Conservation (phyloP, 2,329 filamentous ascomycete species). For the Aurifilum marmelostoma region DNA sequence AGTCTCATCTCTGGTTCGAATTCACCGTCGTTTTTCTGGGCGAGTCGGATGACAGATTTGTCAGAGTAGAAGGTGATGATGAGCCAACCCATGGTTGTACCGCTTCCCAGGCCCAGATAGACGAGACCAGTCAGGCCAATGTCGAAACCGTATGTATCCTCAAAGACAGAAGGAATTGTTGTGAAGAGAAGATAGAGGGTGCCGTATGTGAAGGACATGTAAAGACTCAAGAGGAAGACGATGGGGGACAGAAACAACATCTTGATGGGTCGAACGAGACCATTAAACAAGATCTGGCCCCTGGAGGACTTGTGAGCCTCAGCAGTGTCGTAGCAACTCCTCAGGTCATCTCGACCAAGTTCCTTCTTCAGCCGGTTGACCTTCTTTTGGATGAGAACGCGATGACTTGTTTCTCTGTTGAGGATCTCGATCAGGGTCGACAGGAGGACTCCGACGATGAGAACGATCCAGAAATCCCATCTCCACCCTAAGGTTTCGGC, state of each 20-base stretch:
- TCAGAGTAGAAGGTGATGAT: constrained; percentile 42
- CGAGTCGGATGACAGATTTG: constrained; percentile 43
- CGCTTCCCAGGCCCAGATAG: constrained; percentile 52
- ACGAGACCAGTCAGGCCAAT: constrained; percentile 51
- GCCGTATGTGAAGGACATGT: constrained; percentile 56
- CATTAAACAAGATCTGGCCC: constrained; percentile 36
- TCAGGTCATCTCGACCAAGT: constrained; percentile 48
- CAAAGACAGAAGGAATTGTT: constrained; percentile 55
- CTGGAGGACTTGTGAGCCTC: constrained; percentile 33
- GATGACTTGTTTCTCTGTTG: constrained; percentile 52
- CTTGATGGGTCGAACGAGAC: constrained; percentile 31
- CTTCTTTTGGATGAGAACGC: constrained; percentile 56
- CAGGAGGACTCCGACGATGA: constrained; percentile 48
- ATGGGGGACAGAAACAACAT: constrained; percentile 55
- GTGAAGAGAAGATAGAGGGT: constrained; percentile 59
- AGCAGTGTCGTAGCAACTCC: constrained; percentile 49
- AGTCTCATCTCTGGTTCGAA: constrained; percentile 44
- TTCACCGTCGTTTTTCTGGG: constrained; percentile 42
- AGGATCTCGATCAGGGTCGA: constrained; percentile 44
- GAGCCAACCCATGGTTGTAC: constrained; percentile 41
- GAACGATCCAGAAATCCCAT: constrained; percentile 56
- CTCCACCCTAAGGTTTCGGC: constrained; percentile 54
- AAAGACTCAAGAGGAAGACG: constrained; percentile 50
- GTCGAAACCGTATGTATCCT: constrained; percentile 50
- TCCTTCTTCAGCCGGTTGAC: constrained; percentile 48